Base-by-base conservation (phyloP, 371 early-diverging fungal species). In the Mucor plumbeus region DNA sequence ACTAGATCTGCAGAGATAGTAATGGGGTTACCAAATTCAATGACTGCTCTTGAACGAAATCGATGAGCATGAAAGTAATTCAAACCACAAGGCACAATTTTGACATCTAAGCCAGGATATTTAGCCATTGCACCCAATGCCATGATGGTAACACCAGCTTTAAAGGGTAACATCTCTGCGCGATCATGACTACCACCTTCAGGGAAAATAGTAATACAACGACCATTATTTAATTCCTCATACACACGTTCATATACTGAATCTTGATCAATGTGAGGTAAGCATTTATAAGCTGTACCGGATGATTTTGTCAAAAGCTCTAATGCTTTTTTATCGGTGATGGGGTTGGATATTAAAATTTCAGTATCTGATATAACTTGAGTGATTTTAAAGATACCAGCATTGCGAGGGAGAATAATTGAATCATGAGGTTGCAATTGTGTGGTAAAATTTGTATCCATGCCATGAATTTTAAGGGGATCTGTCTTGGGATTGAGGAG, bases 131-230 rank as follows among this genome's bases (percentile, higher is more conserved):
- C 96, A 58, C 94, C 94, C 14, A 99, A 75, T 4, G 98, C 97
- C 97, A 97, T 98, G 59, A 94, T 81, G 5, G 93, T 88, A 6
- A 92, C 93, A 60, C 95, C 95, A 48, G 92, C 92, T 85, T 68
- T 56, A 48, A 61, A 57, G 59, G 47, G 47, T 60, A 99, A 77
- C 86, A 99, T 88, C 69, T 97, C 94, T 11, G 94, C 87, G 35
- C 97, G 93, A 72, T 99, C 99, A 77, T 99, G 99, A 61, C 93
- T 93, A 7, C 99, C 98, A 33, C 99, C 98, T 72, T 98, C 99
- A 4, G 99, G 99, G 77, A 99, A 99, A 67, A 99, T 99, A 8
- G 98, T 98, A 14, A 99, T 90, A 70, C 95, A 94, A 31, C 88
- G 88, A 31, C 95, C 94, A 36, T 84, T 76, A 64, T 90, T 85